Conservation (phyloP, 805 yeast genomes). For the Metschnikowia arizonensis region DNA sequence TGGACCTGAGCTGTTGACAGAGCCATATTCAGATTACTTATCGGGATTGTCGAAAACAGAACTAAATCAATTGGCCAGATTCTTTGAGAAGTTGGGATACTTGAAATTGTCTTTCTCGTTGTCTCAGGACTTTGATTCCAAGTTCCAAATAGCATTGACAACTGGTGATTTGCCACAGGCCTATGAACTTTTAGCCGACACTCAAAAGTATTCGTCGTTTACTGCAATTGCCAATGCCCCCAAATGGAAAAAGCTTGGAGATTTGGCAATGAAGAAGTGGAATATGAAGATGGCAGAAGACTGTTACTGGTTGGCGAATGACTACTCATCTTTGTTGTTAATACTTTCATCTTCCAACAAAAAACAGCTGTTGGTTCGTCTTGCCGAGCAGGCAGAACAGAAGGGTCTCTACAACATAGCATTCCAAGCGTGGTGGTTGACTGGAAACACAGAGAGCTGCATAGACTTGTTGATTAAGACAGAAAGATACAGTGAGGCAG, state of each 20-base stretch:
- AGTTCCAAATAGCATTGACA: conserved; percentile 81
- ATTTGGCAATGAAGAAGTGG: conserved; percentile 74
- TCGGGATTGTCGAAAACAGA: conserved; percentile 64
- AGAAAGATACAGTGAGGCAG: conserved; percentile 78
- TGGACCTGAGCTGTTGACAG: conserved; percentile 55
- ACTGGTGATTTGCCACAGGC: conserved; percentile 74
- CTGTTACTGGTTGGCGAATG: conserved; percentile 74
- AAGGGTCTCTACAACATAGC: conserved; percentile 85
- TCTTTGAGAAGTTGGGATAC: conserved; percentile 89
- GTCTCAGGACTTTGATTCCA: conserved; percentile 85
- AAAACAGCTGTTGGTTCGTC: conserved; percentile 50
- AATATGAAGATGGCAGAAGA: conserved; percentile 75
- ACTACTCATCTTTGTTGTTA: conserved; percentile 75
- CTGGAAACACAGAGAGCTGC: conserved; percentile 65
- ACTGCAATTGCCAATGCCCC: conserved; percentile 29
- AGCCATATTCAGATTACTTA: conserved; percentile 44
- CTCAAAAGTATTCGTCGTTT: conserved; percentile 47
- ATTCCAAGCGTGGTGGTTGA: conserved; percentile 85
- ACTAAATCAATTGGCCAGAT: conserved; percentile 76
- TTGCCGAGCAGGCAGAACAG: conserved; percentile 65
- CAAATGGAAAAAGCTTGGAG: conserved; percentile 92
- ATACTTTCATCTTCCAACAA: conserved; percentile 80
- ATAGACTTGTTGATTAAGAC: conserved; percentile 61
- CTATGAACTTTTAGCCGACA: conserved; percentile 40
- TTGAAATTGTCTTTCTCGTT: conserved; percentile 77